A percentile compares a stretch with the other conserved stretches of the same genome.
Evolutionary conservation across 768 basidiomycete genomes (phyloP).

Genomic region (Lactifluus echinatus): DNA sequence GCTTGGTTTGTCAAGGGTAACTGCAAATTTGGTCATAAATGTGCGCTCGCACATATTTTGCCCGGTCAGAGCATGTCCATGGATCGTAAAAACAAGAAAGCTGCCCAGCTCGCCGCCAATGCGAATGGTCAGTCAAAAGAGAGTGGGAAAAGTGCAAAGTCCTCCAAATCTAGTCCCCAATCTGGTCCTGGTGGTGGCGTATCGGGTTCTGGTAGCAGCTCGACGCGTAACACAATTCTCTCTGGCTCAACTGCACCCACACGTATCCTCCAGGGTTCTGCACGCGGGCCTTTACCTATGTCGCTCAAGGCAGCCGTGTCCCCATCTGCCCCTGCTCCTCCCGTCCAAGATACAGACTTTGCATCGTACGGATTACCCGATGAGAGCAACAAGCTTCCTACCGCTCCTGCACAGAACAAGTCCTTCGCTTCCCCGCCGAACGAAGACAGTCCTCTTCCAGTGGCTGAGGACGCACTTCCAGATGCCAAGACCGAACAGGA

Average conservation of each 20-base stretch:
- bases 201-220: slow-evolving; percentile 15
- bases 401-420: slow-evolving; percentile 34
- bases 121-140: slow-evolving; percentile 29
- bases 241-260: slow-evolving; percentile 65
- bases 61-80: slow-evolving; percentile 92
- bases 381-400: slow-evolving; percentile 41
- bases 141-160: slow-evolving; percentile 30
- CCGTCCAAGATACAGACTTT: slow-evolving; percentile 68
- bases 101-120: slow-evolving; percentile 57
- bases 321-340: slow-evolving; percentile 72
- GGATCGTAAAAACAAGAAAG: slow-evolving; percentile 97
- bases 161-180: slow-evolving; percentile 31
- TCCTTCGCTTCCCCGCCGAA: slow-evolving; percentile 12
- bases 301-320: slow-evolving; percentile 64
- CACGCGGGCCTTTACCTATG: slow-evolving; percentile 57
- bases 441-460: slow-evolving; percentile 10
- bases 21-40: slow-evolving; percentile 72
- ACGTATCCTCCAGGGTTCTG: slow-evolving; percentile 34
- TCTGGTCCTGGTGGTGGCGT: slow-evolving; percentile 9
- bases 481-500: slow-evolving; percentile 6
- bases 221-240: slow-evolving; percentile 31
- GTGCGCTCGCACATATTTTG: slow-evolving; percentile 88
- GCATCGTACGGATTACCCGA: slow-evolving; percentile 60
- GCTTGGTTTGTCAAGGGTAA: slow-evolving; percentile 94
- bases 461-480: slow-evolving; percentile 1